These are phyloP conservation scores for Pseudogymnoascus sp. DNA, from an alignment of 2,329 filamentous ascomycete genomes.

Conservation along the genomic window DNA sequence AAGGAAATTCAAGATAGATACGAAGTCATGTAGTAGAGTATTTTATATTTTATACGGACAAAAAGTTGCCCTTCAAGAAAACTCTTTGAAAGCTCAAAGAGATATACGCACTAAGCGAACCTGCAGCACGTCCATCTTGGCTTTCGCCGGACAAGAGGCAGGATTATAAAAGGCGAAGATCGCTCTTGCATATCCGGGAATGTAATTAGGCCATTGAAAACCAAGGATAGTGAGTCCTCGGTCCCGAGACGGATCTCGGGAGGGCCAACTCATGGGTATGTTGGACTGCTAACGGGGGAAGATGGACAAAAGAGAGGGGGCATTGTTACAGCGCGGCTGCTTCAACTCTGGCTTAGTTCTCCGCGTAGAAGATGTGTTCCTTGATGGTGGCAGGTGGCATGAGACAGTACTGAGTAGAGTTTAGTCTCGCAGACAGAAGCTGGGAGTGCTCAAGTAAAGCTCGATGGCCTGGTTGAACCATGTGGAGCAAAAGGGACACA, in stretches of 20 bases:
- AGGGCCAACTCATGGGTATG: slow-evolving; percentile 11
- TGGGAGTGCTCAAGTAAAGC: slow-evolving; percentile 1
- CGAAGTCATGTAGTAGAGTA: neutral
- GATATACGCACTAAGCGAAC: slow-evolving; percentile 12
- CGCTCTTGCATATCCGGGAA: slow-evolving; percentile 11
- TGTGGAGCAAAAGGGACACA: neutral
- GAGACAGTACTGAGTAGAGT: neutral
- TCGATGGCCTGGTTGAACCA: neutral
- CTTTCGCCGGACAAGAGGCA: slow-evolving; percentile 4
- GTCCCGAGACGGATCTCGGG: slow-evolving; percentile 5
- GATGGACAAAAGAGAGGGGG: neutral
- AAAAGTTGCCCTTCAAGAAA: neutral
- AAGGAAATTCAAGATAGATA: neutral
- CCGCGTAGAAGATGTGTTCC: neutral
- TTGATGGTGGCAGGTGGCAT: neutral
- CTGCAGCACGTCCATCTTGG: slow-evolving; percentile 7
- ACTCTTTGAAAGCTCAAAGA: neutral
- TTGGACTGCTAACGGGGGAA: neutral
- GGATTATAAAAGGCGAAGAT: slow-evolving; percentile 11
- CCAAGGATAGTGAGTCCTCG: slow-evolving; percentile 10
- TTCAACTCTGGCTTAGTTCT: neutral
- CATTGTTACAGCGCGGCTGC: neutral
- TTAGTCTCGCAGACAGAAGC: neutral
- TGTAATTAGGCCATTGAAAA: slow-evolving; percentile 11
- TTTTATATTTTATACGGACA: neutral